Evolutionary conservation across 2,329 filamentous ascomycete species (phyloP).

Genomic region (Colletotrichum musicola): DNA sequence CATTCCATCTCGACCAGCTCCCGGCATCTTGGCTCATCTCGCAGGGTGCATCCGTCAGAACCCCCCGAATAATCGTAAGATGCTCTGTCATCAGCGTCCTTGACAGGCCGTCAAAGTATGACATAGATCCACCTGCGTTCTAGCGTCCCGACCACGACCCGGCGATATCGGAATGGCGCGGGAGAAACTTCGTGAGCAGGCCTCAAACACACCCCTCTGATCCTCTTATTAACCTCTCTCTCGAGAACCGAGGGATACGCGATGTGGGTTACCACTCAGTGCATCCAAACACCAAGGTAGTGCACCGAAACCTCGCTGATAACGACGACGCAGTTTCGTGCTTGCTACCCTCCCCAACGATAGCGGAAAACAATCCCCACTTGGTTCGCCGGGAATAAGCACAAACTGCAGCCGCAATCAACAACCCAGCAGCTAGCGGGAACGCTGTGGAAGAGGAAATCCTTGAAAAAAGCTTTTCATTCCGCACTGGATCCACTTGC

Average conservation of each 20-base stretch:
- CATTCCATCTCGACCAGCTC: neutral
- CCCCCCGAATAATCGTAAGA: constrained; percentile 26
- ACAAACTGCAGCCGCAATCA: constrained; percentile 8
- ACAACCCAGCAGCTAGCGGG: neutral
- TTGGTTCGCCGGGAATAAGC: constrained; percentile 31
- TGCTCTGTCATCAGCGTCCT: constrained; percentile 23
- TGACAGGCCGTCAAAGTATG: neutral
- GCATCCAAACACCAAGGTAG: no score
- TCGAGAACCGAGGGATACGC: neutral
- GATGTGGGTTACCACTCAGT: neutral
- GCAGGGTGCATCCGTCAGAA: neutral
- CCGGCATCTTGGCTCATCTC: constrained; percentile 25
- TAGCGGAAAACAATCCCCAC: constrained; percentile 2
- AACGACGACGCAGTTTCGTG: no score
- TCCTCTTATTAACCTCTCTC: constrained; percentile 33
- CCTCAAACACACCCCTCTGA: no score
- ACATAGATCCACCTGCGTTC: neutral
- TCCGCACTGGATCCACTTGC: constrained; percentile 7
- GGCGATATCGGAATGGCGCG: constrained; percentile 8
- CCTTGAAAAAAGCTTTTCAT: constrained; percentile 15
- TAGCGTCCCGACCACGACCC: neutral
- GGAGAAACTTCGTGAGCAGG: no score
- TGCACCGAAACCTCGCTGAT: no score
- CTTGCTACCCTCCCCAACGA: constrained; percentile 16
- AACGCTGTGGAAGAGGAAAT: no score